Evolutionary conservation across 495 filamentous ascomycete species (phyloP), one percentile per base, ranked within the genome.

Genomic region (Hypomontagnella monticulosa): DNA sequence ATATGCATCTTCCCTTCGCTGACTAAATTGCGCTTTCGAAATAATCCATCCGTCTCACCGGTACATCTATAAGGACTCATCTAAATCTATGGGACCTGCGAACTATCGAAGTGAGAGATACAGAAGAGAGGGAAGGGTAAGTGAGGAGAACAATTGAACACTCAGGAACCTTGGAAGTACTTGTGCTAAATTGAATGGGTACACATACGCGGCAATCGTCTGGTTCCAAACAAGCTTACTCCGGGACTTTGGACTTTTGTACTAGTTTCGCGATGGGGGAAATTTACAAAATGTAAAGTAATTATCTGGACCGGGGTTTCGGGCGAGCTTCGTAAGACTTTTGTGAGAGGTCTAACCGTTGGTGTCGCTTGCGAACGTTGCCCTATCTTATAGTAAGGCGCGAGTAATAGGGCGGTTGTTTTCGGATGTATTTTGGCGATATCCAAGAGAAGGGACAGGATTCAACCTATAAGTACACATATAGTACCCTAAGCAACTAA

Each of bases 391-490:
- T 47, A 27, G 14, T 40, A 46, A 4, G 16, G 20, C 33, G 41
- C 14, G 19, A 54, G 23, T 40, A 43, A 56, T 42, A 60, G 42
- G 27, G 37, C 50, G 43, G 55, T 60, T 60, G 56, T 66, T 33
- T 30, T 51, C 32, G 40, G 57, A 36, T 54, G 50, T 59, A 46
- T 15, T 51, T 32, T 61, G 32, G 63, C 41, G 57, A 61, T 52
- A 27, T 57, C 37, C 15, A 20, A 40, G 50, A 36, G 40, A 44
- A 37, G 36, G 11, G 23, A 34, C n/a, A 48, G 51, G 52, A 67
- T 61, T 44, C 44, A 46, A 48, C 51, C 46, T 65, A 57, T 65
- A 59, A 51, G 58, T 55, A 48, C 12, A n/a, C n/a, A n/a, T n/a
- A 15, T 32, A 11, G 12, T 27, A 23, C 4, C 32, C 32, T 37